Percentiles rank a stretch among this genome's conserved stretches.
These are phyloP conservation scores for Myxozyma vanderwaltii DNA, from an alignment of 805 yeast genomes.

Conservation along the genomic window DNA sequence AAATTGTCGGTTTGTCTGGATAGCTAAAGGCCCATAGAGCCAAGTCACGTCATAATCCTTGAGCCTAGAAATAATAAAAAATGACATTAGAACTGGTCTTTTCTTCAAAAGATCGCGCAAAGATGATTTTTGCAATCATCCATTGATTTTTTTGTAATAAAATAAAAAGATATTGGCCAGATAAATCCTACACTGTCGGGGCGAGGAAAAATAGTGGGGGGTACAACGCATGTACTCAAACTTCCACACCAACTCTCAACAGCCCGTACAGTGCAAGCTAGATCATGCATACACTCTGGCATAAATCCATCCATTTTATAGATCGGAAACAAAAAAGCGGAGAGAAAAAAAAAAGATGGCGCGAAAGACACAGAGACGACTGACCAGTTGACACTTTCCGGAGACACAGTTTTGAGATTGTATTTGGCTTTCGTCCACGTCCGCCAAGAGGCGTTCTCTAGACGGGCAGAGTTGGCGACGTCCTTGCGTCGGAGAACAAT, in stretches of 20 bases:
- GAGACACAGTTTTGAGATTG: conserved; percentile 73
- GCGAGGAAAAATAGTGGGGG: no score
- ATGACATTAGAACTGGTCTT: not conserved
- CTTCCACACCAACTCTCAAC: no score
- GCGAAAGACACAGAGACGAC: not conserved
- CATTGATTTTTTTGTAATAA: no score
- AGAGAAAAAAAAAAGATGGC: not conserved
- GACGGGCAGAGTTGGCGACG: conserved; percentile 76
- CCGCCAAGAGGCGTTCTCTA: conserved; percentile 89
- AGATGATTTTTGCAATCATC: no score
- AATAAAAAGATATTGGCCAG: no score
- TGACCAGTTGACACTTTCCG: conserved; percentile 87
- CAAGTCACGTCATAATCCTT: conserved; percentile 97
- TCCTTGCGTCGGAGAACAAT: conserved; percentile 79
- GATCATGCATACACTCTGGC: no score
- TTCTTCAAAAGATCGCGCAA: not conserved
- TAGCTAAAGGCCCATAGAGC: conserved; percentile 84
- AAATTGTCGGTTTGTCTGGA: conserved; percentile 23
- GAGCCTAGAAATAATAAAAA: conserved; percentile 42
- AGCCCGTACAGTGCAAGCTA: no score
- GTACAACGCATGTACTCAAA: no score
- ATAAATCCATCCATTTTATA: no score
- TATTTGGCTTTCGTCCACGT: conserved; percentile 87
- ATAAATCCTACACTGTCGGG: no score
- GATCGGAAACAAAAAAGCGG: no score